Percentiles rank a stretch among this genome's conserved stretches.
phyloP scores from a whole-genome alignment of 345 rosid genomes.

The Eucalyptus albens region DNA sequence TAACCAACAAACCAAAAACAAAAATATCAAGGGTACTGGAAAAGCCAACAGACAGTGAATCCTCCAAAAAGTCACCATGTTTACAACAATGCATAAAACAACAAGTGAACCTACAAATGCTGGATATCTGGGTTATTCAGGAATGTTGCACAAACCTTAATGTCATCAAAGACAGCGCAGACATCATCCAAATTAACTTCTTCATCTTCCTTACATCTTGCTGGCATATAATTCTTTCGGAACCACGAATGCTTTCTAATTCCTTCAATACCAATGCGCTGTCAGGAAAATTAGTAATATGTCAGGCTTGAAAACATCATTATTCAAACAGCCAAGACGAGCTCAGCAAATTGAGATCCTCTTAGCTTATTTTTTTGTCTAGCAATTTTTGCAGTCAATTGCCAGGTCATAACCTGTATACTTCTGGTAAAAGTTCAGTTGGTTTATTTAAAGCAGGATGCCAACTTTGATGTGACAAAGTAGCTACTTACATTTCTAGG shows the following conservation, averaged over 20 bases:
- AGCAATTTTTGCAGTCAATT: not conserved
- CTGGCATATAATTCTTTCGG: conserved; percentile 39
- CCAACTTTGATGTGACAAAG: not conserved
- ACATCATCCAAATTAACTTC: conserved; percentile 78
- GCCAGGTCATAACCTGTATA: not conserved
- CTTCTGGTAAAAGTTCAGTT: not conserved
- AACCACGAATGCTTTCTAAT: conserved; percentile 72
- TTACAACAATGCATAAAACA: not conserved
- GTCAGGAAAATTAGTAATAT: conserved; percentile 1
- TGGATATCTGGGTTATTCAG: not conserved
- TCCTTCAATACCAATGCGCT: conserved; percentile 66
- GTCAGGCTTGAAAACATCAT: not conserved
- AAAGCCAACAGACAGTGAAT: not conserved
- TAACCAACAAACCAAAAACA: not conserved
- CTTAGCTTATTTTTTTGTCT: not conserved
- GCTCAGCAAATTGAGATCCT: not conserved
- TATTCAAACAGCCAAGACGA: not conserved
- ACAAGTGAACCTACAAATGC: not conserved
- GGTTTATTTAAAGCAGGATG: not conserved
- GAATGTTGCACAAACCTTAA: conserved; percentile 29
- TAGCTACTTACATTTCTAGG: conserved; percentile 64
- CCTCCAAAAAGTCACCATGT: not conserved
- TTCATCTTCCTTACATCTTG: conserved; percentile 31
- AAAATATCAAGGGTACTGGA: not conserved
- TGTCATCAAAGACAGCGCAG: conserved; percentile 72